These are phyloP conservation scores for Suillus occidentalis DNA, from an alignment of 768 basidiomycete species.

Conservation along the genomic window DNA sequence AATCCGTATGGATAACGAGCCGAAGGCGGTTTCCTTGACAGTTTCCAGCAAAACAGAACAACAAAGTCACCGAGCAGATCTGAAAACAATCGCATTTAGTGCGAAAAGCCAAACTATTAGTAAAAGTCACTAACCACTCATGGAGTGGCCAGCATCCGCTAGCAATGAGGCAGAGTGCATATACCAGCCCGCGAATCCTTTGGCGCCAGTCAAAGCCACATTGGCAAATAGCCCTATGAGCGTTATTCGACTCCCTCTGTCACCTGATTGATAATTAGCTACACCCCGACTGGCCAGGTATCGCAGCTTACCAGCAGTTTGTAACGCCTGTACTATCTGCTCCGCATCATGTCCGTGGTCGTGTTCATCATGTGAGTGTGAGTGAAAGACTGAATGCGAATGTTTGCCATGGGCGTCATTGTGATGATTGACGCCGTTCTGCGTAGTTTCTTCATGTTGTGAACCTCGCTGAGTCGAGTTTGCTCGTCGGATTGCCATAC, in stretches of 20 bases:
- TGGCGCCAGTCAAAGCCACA: conserved; percentile 75
- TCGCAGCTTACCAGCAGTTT: conserved; percentile 56
- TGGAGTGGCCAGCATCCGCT: conserved; percentile 91
- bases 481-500: conserved; percentile 24
- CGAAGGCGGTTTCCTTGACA: conserved; percentile 81
- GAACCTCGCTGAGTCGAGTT: conserved; percentile 19
- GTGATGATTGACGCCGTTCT: conserved; percentile 38
- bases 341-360: conserved; percentile 63
- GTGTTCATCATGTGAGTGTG: conserved; percentile 62
- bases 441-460: conserved; percentile 30
- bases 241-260: conserved; percentile 82
- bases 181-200: conserved; percentile 86
- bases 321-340: conserved; percentile 64
- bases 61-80: conserved; percentile 91
- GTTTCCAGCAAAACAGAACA: conserved; percentile 84
- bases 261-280: conserved; percentile 44
- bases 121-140: conserved; percentile 62
- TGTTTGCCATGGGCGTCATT: conserved; percentile 39
- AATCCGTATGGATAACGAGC: conserved; percentile 83
- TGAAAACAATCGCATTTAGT: conserved; percentile 26
- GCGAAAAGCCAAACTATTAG: not conserved
- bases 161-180: conserved; percentile 89
- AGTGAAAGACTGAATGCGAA: conserved; percentile 65
- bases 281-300: not conserved
- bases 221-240: conserved; percentile 84